Percentiles rank a stretch among this genome's conserved stretches.
Evolutionary conservation across 192 early-diverging fungal species (phyloP).

Genomic region (Chytriomyces sp.): DNA sequence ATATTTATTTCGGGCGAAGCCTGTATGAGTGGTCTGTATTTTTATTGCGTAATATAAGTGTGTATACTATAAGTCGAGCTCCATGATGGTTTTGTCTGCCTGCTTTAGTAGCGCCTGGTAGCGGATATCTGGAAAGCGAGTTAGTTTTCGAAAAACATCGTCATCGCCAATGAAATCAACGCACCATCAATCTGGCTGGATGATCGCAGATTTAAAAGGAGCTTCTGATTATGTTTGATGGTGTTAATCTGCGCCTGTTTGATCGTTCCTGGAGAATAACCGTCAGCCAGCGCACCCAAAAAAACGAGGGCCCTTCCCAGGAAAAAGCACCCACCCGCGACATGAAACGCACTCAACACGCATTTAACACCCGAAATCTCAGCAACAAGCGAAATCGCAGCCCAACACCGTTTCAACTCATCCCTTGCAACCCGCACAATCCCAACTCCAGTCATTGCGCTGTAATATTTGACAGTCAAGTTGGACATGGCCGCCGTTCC

Average conservation of each 20-base stretch:
- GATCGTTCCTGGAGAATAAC: conserved; percentile 19
- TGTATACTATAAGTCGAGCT: neutral
- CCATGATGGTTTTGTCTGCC: conserved; percentile 4
- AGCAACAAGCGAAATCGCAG: conserved; percentile 39
- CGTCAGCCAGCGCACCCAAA: no score
- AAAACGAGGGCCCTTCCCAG: neutral
- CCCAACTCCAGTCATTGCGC: conserved; percentile 37
- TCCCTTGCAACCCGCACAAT: conserved; percentile 45
- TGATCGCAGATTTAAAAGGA: neutral
- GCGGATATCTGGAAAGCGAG: neutral
- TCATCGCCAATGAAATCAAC: neutral
- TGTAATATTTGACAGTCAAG: conserved; percentile 46
- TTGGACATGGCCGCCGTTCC: conserved; percentile 15
- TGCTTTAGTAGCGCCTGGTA: neutral
- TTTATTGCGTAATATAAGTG: no score
- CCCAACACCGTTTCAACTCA: conserved; percentile 32
- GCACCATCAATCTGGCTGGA: neutral
- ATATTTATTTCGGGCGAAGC: no score
- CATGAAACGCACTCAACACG: conserved; percentile 38
- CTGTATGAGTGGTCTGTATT: no score
- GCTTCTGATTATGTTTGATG: conserved; percentile 1
- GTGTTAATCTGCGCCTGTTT: conserved; percentile 32
- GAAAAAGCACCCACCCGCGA: conserved; percentile 17
- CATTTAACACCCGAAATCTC: conserved; percentile 14
- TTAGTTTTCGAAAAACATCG: neutral